These are phyloP conservation scores for Podila epicladia DNA, from an alignment of 192 early-diverging fungal genomes.

Conservation along the genomic window DNA sequence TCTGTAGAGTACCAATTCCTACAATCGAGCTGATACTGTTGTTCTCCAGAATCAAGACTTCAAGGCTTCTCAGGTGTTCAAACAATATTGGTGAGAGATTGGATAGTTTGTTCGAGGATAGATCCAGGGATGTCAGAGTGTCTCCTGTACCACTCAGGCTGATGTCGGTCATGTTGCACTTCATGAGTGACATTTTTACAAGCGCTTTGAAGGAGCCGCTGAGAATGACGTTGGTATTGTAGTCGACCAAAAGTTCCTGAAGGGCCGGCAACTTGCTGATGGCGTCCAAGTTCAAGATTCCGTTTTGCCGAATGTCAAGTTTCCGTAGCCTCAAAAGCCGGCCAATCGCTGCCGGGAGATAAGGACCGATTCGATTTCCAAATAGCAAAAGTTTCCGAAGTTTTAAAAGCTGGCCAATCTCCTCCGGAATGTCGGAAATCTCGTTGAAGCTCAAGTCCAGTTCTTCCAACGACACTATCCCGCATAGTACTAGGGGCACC, in stretches of 20 bases:
- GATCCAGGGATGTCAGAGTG: constrained; percentile 57
- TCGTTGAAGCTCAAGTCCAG: constrained; percentile 89
- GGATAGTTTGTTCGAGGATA: constrained; percentile 77
- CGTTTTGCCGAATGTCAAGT: constrained; percentile 86
- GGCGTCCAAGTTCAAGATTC: constrained; percentile 72
- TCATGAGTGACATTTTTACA: constrained; percentile 64
- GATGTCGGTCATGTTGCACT: constrained; percentile 79
- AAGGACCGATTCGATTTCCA: constrained; percentile 81
- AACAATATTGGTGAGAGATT: constrained; percentile 71
- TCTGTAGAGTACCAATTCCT: constrained; percentile 61
- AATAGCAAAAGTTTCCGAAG: constrained; percentile 71
- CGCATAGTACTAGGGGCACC: constrained; percentile 74
- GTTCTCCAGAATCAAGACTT: constrained; percentile 70
- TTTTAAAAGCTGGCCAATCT: constrained; percentile 70
- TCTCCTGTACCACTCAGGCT: constrained; percentile 55
- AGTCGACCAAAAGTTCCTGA: constrained; percentile 74
- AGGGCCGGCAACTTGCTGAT: constrained; percentile 65
- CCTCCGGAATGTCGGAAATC: constrained; percentile 76
- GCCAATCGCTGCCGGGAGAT: constrained; percentile 69
- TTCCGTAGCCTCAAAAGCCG: constrained; percentile 68
- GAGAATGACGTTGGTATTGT: constrained; percentile 73
- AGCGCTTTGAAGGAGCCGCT: constrained; percentile 68
- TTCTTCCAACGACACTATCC: constrained; percentile 66
- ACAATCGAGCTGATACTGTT: constrained; percentile 80
- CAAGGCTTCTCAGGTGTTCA: constrained; percentile 62